Evolutionary conservation across 1,284 basidiomycete species (phyloP).

Genomic region (Cutaneotrichosporon sp.): DNA sequence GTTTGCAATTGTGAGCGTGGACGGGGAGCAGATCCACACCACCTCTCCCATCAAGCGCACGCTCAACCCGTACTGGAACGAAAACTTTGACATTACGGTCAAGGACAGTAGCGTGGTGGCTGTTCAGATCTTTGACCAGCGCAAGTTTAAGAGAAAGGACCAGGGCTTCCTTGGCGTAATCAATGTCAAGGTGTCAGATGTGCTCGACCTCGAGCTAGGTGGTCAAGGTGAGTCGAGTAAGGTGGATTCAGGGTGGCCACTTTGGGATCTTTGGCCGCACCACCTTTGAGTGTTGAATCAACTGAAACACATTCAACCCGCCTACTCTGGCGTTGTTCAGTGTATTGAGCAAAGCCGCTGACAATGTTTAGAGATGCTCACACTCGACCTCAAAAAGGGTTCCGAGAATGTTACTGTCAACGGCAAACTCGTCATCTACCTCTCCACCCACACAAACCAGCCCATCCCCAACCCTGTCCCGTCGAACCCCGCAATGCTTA

Average conservation of each 20-base stretch:
- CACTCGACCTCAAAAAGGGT: constrained; percentile 77
- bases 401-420: constrained; percentile 83
- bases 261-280: background rate
- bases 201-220: constrained; percentile 83
- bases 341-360: background rate
- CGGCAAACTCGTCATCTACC: constrained; percentile 77
- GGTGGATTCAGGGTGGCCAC: constrained; percentile 41
- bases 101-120: constrained; percentile 87
- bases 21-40: constrained; percentile 89
- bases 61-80: constrained; percentile 90
- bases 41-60: constrained; percentile 87
- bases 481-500: constrained; percentile 18
- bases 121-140: constrained; percentile 95
- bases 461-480: constrained; percentile 72
- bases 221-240: constrained; percentile 70
- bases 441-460: constrained; percentile 74
- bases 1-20: constrained; percentile 91
- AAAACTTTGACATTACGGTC: constrained; percentile 84
- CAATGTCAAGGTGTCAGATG: constrained; percentile 83
- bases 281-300: background rate
- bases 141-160: constrained; percentile 90
- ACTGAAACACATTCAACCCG: background rate
- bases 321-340: too few relatives aligned
- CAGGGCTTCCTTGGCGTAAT: constrained; percentile 94
- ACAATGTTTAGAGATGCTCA: constrained; percentile 65